phyloP scores from a whole-genome alignment of 2,329 filamentous ascomycete species.

The Fusarium sp. region DNA sequence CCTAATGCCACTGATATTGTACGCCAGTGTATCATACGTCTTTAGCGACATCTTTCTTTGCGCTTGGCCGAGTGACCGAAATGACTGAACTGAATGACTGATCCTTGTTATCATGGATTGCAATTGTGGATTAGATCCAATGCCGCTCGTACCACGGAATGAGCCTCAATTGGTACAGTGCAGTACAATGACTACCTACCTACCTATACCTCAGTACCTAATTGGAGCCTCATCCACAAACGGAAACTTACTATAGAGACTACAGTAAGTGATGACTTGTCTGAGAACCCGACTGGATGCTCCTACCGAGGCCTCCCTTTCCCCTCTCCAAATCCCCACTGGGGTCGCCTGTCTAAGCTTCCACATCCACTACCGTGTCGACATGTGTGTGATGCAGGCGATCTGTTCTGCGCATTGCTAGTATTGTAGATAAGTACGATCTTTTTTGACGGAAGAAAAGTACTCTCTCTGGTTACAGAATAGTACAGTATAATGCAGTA shows the following conservation, averaged over 20 bases:
- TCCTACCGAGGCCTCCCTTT: conserved; percentile 36
- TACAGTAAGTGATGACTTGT: neutral
- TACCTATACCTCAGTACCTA: neutral
- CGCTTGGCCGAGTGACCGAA: conserved; percentile 20
- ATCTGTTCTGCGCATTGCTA: neutral
- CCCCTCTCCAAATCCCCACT: conserved; percentile 35
- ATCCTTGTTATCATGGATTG: conserved; percentile 8
- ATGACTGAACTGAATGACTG: neutral
- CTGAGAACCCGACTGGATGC: conserved; percentile 5
- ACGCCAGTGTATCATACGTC: conserved; percentile 14
- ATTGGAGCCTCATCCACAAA: neutral
- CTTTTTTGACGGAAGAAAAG: neutral
- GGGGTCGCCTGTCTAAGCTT: conserved; percentile 37
- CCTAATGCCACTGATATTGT: conserved; percentile 11
- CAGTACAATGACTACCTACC: neutral
- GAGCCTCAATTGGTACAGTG: conserved; percentile 7
- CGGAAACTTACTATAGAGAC: neutral
- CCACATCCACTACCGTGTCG: conserved; percentile 38
- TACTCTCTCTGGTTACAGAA: neutral
- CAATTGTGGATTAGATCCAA: neutral
- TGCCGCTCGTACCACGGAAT: conserved; percentile 1
- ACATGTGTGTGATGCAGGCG: conserved; percentile 37
- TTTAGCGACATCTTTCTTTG: conserved; percentile 23
- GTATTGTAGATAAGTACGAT: neutral
- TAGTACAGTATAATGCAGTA: neutral